A percentile compares a stretch with the other conserved stretches of the same genome.
These are phyloP conservation scores for Ascochyta pisi DNA, from an alignment of 2,329 filamentous ascomycete genomes.

Conservation along the genomic window DNA sequence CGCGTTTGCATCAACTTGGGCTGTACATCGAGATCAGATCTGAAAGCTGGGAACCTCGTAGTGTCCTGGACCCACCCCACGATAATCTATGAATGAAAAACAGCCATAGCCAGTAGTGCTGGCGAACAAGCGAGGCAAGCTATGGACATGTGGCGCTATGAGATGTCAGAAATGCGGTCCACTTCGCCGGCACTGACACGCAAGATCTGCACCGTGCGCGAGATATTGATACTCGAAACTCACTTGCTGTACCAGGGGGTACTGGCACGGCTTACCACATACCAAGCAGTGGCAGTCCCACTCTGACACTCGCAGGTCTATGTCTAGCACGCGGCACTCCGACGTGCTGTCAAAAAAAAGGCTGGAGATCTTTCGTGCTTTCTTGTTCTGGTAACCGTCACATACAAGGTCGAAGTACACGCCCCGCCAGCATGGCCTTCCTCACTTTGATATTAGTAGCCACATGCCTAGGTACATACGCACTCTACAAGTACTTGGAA, in stretches of 20 bases:
- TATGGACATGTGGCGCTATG: slow-evolving; percentile 7
- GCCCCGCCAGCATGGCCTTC: slow-evolving; percentile 39
- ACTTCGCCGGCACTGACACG: slow-evolving; percentile 28
- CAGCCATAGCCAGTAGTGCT: background rate
- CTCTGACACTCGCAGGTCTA: slow-evolving; percentile 29
- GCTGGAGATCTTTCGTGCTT: slow-evolving; percentile 18
- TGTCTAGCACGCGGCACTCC: slow-evolving; percentile 36
- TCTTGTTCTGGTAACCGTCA: slow-evolving; percentile 10
- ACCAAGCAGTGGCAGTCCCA: slow-evolving; percentile 25
- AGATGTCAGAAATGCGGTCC: slow-evolving; percentile 23
- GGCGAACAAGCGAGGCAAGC: background rate
- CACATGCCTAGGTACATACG: slow-evolving; percentile 32
- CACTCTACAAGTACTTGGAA: slow-evolving; percentile 39
- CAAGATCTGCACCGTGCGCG: slow-evolving; percentile 26
- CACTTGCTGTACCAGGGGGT: slow-evolving; percentile 18
- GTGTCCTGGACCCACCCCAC: background rate
- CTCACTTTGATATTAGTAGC: slow-evolving; percentile 37
- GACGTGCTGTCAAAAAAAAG: slow-evolving; percentile 12
- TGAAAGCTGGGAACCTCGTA: background rate
- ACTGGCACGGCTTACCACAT: slow-evolving; percentile 23
- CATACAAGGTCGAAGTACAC: slow-evolving; percentile 10
- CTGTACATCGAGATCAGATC: background rate
- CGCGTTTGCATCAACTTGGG: background rate
- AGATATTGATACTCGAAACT: slow-evolving; percentile 33
- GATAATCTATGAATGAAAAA: background rate